Base-by-base conservation (phyloP, 2,329 filamentous ascomycete species). In the Ciborinia camelliae region DNA sequence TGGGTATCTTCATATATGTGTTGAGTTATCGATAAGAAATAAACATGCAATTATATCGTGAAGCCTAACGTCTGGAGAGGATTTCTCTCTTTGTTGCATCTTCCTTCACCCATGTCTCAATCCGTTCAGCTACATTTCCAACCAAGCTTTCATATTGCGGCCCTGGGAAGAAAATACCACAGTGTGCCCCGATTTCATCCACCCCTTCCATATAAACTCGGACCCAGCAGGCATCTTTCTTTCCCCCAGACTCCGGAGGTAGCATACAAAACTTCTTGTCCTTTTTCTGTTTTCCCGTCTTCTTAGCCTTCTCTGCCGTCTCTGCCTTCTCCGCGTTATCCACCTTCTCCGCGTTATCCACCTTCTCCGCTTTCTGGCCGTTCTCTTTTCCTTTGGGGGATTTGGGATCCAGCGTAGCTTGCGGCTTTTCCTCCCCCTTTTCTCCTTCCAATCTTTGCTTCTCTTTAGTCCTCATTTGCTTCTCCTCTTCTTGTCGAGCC, bases 141-240 rank as follows among this genome's bases (percentile, higher is more conserved):
- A 94, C 86, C n/a, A 94, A 78, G 68, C 78, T 78, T 71, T 92
- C 89, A 73, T 95, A 94, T 65, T 90, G 88, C 66, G 86, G 82
- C 8, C 89, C 87, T 0, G 86, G 78, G 15, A 91, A 85, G 78
- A 96, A 97, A 60, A 97, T 79, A 0, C 90, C 88, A 67, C 91
- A 94, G 75, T 96, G 92, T 12, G 92, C 93, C 8, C 86, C 87
- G 0, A 96, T 90, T 76, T 96, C 91, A 73, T 96, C 92, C 67
- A 95, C 86, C 61, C 86, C 87, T 65, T 89, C 84, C 90, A 97
- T 95, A 71, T 87, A 88, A 3, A 97, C 84, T 52, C 88, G 82
- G 0, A 92, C 79, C 92, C 93, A 97, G 20, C 87, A 85, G 5
- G 83, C 79, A 74, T 96, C 91, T 51, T 81, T 78, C 66, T 81